Evolutionary conservation across 192 early-diverging fungal genomes (phyloP).

Genomic region (Backusella luteola): DNA sequence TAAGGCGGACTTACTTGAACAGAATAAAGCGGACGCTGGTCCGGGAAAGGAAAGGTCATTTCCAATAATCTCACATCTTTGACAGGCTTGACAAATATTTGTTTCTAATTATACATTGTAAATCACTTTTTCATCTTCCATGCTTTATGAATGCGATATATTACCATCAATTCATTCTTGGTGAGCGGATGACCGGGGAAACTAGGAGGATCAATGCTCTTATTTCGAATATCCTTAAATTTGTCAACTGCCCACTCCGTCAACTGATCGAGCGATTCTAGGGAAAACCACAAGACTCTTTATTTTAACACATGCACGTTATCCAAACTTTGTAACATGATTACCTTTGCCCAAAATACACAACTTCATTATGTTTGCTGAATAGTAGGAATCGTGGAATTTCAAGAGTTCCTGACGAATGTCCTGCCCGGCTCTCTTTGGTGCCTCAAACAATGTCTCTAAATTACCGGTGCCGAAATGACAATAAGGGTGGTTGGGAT

Average conservation of each 20-base stretch:
- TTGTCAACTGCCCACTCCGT: conserved; percentile 74
- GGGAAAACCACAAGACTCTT: background rate
- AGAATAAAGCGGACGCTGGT: conserved; percentile 56
- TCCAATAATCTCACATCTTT: conserved; percentile 77
- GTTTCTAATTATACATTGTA: conserved; percentile 45
- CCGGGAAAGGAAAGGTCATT: conserved; percentile 85
- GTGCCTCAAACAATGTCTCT: conserved; percentile 74
- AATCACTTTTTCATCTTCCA: background rate
- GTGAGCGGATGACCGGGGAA: conserved; percentile 77
- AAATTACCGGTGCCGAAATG: conserved; percentile 92
- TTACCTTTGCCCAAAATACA: conserved; percentile 75
- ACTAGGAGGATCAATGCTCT: conserved; percentile 61
- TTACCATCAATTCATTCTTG: conserved; percentile 58
- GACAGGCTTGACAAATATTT: conserved; percentile 69
- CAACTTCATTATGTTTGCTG: conserved; percentile 93
- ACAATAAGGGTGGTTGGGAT: conserved; percentile 74
- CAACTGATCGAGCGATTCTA: conserved; percentile 84
- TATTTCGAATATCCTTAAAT: conserved; percentile 78
- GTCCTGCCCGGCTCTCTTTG: conserved; percentile 65
- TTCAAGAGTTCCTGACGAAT: conserved; percentile 80
- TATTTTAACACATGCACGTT: background rate
- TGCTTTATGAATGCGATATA: too few relatives aligned
- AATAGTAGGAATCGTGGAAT: conserved; percentile 88
- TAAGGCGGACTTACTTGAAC: conserved; percentile 32
- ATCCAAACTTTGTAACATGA: background rate